Percentiles rank a stretch among this genome's conserved stretches.
These are phyloP conservation scores for Plantago elongata DNA, from an alignment of 257 asterid species.

Conservation along the genomic window DNA sequence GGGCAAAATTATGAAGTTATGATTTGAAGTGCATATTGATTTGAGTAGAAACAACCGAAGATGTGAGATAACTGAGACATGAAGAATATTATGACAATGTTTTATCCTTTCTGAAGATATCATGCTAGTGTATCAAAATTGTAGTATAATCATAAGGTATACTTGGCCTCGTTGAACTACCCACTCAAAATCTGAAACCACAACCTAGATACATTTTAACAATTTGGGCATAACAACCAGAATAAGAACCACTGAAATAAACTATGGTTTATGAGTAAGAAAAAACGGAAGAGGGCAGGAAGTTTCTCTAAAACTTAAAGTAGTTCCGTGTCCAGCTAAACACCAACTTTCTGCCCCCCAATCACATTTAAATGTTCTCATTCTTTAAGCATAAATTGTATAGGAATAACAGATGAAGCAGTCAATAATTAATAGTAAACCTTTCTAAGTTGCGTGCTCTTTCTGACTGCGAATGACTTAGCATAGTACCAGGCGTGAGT, in stretches of 20 bases:
- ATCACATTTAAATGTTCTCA: constrained; percentile 6
- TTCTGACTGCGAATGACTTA: constrained; percentile 61
- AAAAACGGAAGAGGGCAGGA: constrained; percentile 2
- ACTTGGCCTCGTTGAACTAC: neutral
- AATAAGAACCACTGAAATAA: constrained; percentile 1
- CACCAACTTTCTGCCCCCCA: neutral
- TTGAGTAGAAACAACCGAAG: too few species aligned
- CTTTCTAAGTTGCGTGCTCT: constrained; percentile 65
- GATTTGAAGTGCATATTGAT: too few species aligned
- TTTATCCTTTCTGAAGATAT: too few species aligned
- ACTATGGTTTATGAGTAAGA: neutral
- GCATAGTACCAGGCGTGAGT: constrained; percentile 62
- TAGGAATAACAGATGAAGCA: constrained; percentile 19
- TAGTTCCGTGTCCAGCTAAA: too few species aligned
- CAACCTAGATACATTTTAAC: neutral
- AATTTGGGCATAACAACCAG: constrained; percentile 1
- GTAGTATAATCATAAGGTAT: constrained; percentile 1
- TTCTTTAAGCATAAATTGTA: constrained; percentile 20
- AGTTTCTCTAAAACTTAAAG: constrained; percentile 1
- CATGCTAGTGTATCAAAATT: too few species aligned
- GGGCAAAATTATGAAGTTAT: too few species aligned
- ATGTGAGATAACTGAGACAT: too few species aligned
- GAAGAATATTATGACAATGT: too few species aligned
- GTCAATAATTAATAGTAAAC: constrained; percentile 30
- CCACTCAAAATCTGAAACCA: neutral